These are phyloP conservation scores for Colletotrichum musicola DNA, from an alignment of 2,329 filamentous ascomycete species.

Conservation along the genomic window DNA sequence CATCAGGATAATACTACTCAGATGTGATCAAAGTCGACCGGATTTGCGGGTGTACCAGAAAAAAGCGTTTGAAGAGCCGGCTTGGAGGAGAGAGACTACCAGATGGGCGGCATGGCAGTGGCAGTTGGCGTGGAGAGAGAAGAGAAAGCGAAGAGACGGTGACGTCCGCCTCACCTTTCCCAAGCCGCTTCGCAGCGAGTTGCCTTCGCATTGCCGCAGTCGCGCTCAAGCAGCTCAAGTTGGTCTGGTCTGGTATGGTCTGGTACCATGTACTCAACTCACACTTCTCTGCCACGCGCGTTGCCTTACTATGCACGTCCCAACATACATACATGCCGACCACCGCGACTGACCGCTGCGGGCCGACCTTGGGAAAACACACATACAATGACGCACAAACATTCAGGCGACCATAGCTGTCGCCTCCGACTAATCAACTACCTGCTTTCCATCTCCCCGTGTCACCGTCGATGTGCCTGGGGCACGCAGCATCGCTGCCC, in stretches of 20 bases:
- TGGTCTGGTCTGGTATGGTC: background rate
- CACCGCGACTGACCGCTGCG: slow-evolving; percentile 28
- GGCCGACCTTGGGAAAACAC: slow-evolving; percentile 17
- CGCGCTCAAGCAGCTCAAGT: too few species aligned
- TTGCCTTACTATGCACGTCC: background rate
- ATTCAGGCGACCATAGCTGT: slow-evolving; percentile 30
- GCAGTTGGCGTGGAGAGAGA: background rate
- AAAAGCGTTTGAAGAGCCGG: slow-evolving; percentile 7
- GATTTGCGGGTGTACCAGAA: background rate
- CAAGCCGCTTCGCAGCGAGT: background rate
- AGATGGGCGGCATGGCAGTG: background rate
- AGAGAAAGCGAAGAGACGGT: background rate
- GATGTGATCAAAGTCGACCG: slow-evolving; percentile 24
- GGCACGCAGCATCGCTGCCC: slow-evolving; percentile 6
- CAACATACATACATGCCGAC: slow-evolving; percentile 3
- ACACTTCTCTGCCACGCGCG: background rate
- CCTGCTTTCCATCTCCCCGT: slow-evolving; percentile 22
- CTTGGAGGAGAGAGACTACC: background rate
- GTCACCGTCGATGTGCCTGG: slow-evolving; percentile 22
- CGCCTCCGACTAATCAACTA: slow-evolving; percentile 32
- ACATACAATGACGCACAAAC: slow-evolving; percentile 34
- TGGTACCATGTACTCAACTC: slow-evolving; percentile 16
- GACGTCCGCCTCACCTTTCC: slow-evolving; percentile 11
- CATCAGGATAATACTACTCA: slow-evolving; percentile 22
- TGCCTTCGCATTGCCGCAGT: slow-evolving; percentile 4